A percentile compares a stretch with the other conserved stretches of the same genome.
Evolutionary conservation across 129 eudicot species (phyloP).

Genomic region (Helianthus annuus): HanXRQr2.0-SUNRISE NC_035442.2:169646157-169646656

Average conservation of each 20-base stretch:
- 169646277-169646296: slow-evolving; percentile 11
- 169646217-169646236: slow-evolving; percentile 12
- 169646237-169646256: slow-evolving; percentile 21
- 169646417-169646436: too few species aligned
- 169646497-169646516: too few species aligned
- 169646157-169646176: slow-evolving; percentile 23
- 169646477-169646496: too few species aligned
- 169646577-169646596: too few species aligned
- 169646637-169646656: too few species aligned
- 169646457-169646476: too few species aligned
- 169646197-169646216: slow-evolving; percentile 4
- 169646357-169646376: background rate
- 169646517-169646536: too few species aligned
- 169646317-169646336: slow-evolving; percentile 42
- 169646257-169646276: slow-evolving; percentile 19
- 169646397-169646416: background rate
- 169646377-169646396: slow-evolving; percentile 2
- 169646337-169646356: slow-evolving; percentile 18
- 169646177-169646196: slow-evolving; percentile 9
- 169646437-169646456: too few species aligned
- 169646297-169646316: slow-evolving; percentile 25
- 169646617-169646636: too few species aligned
- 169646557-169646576: too few species aligned
- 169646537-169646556: too few species aligned
- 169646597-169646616: too few species aligned